Percentiles rank a stretch among this genome's conserved stretches.
phyloP scores from a whole-genome alignment of 805 yeast genomes.

The Ogataea haglerorum region DNA sequence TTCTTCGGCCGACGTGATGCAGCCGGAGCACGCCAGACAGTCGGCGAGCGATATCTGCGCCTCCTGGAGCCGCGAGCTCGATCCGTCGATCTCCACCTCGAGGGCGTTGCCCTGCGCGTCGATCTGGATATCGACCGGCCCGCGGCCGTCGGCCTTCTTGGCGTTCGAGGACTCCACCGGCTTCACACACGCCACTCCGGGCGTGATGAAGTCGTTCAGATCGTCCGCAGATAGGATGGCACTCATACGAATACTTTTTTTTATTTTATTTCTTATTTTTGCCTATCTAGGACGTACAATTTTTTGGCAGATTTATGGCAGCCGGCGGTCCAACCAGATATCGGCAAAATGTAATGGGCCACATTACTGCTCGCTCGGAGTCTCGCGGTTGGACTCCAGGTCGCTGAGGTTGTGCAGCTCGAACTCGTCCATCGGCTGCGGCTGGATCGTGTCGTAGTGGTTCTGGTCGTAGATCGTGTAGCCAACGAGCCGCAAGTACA shows the following conservation, averaged over 20 bases:
- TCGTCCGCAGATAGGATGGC: slow-evolving; percentile 86
- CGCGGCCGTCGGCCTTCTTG: slow-evolving; percentile 14
- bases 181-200: slow-evolving; percentile 92
- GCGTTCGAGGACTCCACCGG: slow-evolving; percentile 52
- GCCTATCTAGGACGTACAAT: slow-evolving; percentile 5
- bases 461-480: slow-evolving; percentile 18
- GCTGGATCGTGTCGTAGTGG: slow-evolving; percentile 13
- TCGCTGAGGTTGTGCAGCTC: slow-evolving; percentile 30
- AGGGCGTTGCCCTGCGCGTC: slow-evolving; percentile 57
- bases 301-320: slow-evolving; percentile 1
- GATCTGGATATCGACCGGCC: slow-evolving; percentile 52
- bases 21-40: slow-evolving; percentile 95
- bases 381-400: slow-evolving; percentile 19
- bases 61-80: slow-evolving; percentile 51
- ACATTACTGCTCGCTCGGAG: slow-evolving; percentile 16
- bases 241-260: slow-evolving; percentile 51
- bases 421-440: slow-evolving; percentile 16
- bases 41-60: slow-evolving; percentile 90
- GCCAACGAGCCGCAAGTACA: slow-evolving; percentile 49
- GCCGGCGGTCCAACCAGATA: slow-evolving; percentile 1
- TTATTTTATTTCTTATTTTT: slow-evolving; percentile 5
- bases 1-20: slow-evolving; percentile 97
- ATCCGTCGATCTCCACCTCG: slow-evolving; percentile 63
- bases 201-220: slow-evolving; percentile 89
- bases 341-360: neutral